Evolutionary conservation across 352 stramenopile genomes (phyloP).

Genomic region (Hyaloperonospora arabidopsidis): DNA sequence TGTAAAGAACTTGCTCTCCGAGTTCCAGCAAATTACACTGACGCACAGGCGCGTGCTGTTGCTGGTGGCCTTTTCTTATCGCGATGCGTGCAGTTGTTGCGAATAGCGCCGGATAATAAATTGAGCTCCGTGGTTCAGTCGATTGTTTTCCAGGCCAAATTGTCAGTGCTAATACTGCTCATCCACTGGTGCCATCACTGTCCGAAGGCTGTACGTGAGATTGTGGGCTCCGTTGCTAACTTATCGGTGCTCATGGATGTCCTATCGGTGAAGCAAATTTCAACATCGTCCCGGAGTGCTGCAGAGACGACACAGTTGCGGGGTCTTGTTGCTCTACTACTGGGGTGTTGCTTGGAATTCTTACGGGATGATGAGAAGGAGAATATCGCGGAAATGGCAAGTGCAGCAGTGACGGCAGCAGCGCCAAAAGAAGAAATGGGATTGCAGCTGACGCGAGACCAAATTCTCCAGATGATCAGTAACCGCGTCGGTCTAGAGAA

Average conservation of each 20-base stretch:
- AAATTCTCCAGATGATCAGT: conserved; percentile 65
- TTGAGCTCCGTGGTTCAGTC: conserved; percentile 19
- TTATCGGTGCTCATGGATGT: conserved; percentile 45
- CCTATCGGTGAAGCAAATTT: conserved; percentile 12
- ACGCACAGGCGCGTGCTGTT: conserved; percentile 40
- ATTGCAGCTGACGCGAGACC: conserved; percentile 41
- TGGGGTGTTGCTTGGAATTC: conserved; percentile 56
- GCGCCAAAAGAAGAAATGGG: conserved; percentile 12
- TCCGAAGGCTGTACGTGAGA: conserved; percentile 47
- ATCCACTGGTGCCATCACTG: conserved; percentile 56
- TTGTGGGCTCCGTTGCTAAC: conserved; percentile 50
- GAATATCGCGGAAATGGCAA: conserved; percentile 20
- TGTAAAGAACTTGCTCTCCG: conserved; percentile 67
- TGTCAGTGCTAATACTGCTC: conserved; percentile 44
- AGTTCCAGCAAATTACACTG: conserved; percentile 42
- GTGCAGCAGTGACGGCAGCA: conserved; percentile 5
- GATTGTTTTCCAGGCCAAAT: conserved; percentile 44
- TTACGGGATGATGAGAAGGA: conserved; percentile 31
- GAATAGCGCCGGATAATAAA: conserved; percentile 3
- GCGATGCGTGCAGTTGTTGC: conserved; percentile 44
- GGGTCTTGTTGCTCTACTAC: conserved; percentile 41
- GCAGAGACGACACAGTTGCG: conserved; percentile 31
- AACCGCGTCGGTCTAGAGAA: conserved; percentile 48
- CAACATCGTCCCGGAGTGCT: conserved; percentile 6
- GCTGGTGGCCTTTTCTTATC: conserved; percentile 53